These are phyloP conservation scores for Microglena sp. DNA, from an alignment of 139 green algal genomes.

Conservation along the genomic window DNA sequence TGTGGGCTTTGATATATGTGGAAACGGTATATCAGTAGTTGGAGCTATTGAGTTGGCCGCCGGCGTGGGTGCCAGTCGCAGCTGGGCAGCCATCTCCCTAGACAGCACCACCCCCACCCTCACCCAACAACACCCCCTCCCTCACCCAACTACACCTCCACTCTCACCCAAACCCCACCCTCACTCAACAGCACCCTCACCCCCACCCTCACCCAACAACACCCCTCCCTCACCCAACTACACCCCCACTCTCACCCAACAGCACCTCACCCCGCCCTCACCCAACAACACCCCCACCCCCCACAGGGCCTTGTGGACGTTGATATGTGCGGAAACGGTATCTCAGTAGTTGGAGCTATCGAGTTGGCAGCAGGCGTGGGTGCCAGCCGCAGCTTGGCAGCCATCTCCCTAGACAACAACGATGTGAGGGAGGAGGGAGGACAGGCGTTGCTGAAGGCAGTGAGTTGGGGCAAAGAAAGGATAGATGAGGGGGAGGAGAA, in stretches of 20 bases:
- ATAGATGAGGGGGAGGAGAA: constrained; percentile 1
- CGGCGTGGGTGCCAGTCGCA: constrained; percentile 16
- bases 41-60: constrained; percentile 18
- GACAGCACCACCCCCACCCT: no score
- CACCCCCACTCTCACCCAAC: no score
- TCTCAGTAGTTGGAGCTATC: constrained; percentile 17
- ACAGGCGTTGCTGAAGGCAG: constrained; percentile 16
- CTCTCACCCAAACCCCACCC: no score
- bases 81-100: constrained; percentile 26
- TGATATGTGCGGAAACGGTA: constrained; percentile 35
- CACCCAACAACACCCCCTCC: no score
- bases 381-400: constrained; percentile 19
- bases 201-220: no score
- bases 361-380: constrained; percentile 24
- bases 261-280: no score
- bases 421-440: constrained; percentile 27
- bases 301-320: constrained; percentile 36
- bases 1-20: constrained; percentile 33
- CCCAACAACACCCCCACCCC: no score
- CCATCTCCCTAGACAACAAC: constrained; percentile 37
- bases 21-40: constrained; percentile 33
- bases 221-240: no score
- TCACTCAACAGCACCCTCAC: no score
- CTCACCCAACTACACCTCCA: no score
- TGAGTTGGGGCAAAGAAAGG: no score